Evolutionary conservation across 1,284 basidiomycete species (phyloP).

Genomic region (Ustilago cynodontis): DNA sequence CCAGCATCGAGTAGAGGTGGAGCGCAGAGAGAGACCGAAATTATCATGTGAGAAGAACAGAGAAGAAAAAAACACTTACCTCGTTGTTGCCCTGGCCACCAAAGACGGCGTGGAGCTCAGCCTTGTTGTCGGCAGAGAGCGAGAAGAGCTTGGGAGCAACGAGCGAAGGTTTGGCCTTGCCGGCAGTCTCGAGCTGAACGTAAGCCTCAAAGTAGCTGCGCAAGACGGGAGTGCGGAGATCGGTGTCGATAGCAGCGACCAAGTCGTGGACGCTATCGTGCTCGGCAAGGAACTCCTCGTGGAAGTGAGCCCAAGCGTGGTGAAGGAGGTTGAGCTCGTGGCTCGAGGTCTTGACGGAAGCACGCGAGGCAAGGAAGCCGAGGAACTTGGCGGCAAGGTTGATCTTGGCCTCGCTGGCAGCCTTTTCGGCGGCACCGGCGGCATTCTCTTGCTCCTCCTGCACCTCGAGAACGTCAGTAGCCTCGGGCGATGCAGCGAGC

Average conservation of each 20-base stretch:
- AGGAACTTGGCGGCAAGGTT: slow-evolving; percentile 69
- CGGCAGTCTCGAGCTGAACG: slow-evolving; percentile 78
- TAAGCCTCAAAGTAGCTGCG: slow-evolving; percentile 84
- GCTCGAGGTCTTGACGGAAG: slow-evolving; percentile 82
- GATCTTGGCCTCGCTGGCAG: slow-evolving; percentile 47
- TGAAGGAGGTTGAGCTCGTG: slow-evolving; percentile 80
- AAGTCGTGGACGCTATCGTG: slow-evolving; percentile 81
- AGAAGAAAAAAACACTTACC: slow-evolving; percentile 65
- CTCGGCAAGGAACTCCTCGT: slow-evolving; percentile 50
- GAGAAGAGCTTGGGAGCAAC: slow-evolving; percentile 78
- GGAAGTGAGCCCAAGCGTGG: slow-evolving; percentile 55
- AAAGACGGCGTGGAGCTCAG: slow-evolving; percentile 91
- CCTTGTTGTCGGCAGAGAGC: slow-evolving; percentile 78
- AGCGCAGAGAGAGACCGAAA: not conserved
- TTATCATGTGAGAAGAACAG: not conserved
- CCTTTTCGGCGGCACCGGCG: slow-evolving; percentile 43
- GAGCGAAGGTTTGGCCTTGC: slow-evolving; percentile 75
- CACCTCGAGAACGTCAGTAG: slow-evolving; percentile 46
- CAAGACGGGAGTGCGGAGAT: slow-evolving; percentile 82
- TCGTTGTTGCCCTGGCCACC: slow-evolving; percentile 99
- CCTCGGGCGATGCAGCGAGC: slow-evolving; percentile 56
- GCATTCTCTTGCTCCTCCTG: slow-evolving; percentile 60
- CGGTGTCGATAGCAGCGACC: slow-evolving; percentile 80
- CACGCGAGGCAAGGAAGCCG: slow-evolving; percentile 72
- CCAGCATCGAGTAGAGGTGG: not conserved